Evolutionary conservation across 2,329 filamentous ascomycete genomes (phyloP).

Genomic region (Blastomyces parvus): DNA sequence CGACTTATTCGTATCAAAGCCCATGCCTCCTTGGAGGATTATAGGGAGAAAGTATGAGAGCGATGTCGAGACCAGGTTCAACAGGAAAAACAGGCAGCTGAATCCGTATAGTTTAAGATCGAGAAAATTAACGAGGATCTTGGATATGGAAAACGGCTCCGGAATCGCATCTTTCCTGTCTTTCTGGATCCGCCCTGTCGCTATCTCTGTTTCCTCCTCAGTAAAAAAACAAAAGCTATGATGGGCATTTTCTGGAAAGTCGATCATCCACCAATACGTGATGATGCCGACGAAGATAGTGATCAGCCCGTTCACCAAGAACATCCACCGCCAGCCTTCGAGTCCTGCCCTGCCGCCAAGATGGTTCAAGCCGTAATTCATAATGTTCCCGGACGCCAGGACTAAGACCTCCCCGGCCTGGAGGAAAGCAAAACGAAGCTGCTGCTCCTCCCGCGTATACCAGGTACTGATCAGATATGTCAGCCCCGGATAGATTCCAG

Average conservation of each 20-base stretch:
- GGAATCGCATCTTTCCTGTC: slow-evolving; percentile 53
- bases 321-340: slow-evolving; percentile 61
- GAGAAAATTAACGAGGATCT: slow-evolving; percentile 47
- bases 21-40: slow-evolving; percentile 46
- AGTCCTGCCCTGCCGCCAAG: slow-evolving; percentile 48
- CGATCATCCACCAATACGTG: slow-evolving; percentile 62
- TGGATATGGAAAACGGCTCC: slow-evolving; percentile 47
- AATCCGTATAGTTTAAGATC: slow-evolving; percentile 58
- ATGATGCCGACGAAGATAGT: slow-evolving; percentile 49
- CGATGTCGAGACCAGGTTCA: slow-evolving; percentile 57
- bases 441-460: slow-evolving; percentile 57
- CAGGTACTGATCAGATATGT: slow-evolving; percentile 44
- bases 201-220: slow-evolving; percentile 47
- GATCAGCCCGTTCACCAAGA: slow-evolving; percentile 55
- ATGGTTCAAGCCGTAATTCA: slow-evolving; percentile 60
- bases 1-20: slow-evolving; percentile 43
- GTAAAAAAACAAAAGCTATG: slow-evolving; percentile 50
- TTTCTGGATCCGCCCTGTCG: slow-evolving; percentile 48
- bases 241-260: slow-evolving; percentile 55
- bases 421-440: slow-evolving; percentile 55
- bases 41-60: slow-evolving; percentile 59
- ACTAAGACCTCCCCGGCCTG: slow-evolving; percentile 57
- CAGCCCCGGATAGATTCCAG: slow-evolving; percentile 38
- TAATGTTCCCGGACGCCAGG: slow-evolving; percentile 55
- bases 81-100: slow-evolving; percentile 54